Conservation (phyloP, 1,284 basidiomycete genomes). For the Quambalaria eucalypti region DNA sequence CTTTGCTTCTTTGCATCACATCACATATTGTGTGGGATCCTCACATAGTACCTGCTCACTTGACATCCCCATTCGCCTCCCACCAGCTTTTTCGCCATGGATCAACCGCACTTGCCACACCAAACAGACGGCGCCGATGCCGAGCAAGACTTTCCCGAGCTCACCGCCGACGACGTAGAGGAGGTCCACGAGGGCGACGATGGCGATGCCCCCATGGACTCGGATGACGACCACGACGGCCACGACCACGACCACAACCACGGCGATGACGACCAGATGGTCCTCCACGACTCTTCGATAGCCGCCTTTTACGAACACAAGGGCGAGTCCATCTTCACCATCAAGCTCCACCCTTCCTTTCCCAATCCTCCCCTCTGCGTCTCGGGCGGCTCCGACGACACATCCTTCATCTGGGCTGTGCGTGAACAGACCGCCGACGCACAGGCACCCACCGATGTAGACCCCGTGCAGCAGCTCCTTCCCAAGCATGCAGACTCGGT, state of each 20-base stretch:
- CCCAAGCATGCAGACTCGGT: constrained; percentile 1
- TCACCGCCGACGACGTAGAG: constrained; percentile 16
- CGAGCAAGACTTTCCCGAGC: constrained; percentile 1
- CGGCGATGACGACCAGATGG: constrained; percentile 5
- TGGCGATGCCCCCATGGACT: constrained; percentile 24
- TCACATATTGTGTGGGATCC: too few species aligned
- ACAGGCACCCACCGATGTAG: neutral
- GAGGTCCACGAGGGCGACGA: constrained; percentile 24
- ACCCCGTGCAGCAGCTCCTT: neutral
- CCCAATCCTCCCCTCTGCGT: constrained; percentile 75
- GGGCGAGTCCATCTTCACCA: constrained; percentile 63
- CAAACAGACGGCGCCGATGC: constrained; percentile 2
- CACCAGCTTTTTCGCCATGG: neutral
- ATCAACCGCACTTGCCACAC: neutral
- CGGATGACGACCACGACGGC: constrained; percentile 15
- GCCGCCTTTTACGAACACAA: constrained; percentile 42
- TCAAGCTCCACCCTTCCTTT: constrained; percentile 63
- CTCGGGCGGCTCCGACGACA: constrained; percentile 90
- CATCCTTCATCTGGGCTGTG: constrained; percentile 80
- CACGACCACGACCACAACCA: constrained; percentile 7
- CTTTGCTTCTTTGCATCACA: too few species aligned
- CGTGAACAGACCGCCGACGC: neutral
- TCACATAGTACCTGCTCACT: too few species aligned
- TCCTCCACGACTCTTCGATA: constrained; percentile 40
- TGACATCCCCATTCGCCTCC: neutral